Percentiles rank a stretch among this genome's conserved stretches.
These are phyloP conservation scores for Bryoerythrophyllum caledonicum DNA, from an alignment of 225 moss, liverwort and hornwort species.

Conservation along the genomic window DNA sequence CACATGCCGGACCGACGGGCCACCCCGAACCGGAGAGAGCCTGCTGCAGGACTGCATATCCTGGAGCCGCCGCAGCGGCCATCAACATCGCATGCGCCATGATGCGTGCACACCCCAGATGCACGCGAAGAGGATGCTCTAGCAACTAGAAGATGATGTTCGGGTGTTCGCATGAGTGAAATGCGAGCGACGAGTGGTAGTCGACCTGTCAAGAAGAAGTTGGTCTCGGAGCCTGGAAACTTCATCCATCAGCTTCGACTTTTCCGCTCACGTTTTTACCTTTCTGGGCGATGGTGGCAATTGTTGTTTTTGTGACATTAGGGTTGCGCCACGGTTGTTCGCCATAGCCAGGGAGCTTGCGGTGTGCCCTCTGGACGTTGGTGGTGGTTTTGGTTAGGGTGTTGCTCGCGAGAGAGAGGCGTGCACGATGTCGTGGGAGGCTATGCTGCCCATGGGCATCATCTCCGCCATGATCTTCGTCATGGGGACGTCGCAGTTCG, in stretches of 20 bases:
- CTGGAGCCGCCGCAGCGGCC: conserved; percentile 1
- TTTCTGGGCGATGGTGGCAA: background rate
- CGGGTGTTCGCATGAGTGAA: background rate
- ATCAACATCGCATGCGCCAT: conserved; percentile 32
- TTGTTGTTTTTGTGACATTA: background rate
- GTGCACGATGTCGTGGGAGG: conserved; percentile 63
- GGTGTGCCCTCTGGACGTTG: background rate
- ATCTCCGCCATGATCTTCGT: conserved; percentile 78
- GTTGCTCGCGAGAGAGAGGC: background rate
- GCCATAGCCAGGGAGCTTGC: too few relatives aligned
- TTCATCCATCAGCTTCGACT: background rate
- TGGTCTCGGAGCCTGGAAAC: too few relatives aligned
- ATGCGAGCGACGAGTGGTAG: background rate
- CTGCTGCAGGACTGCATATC: conserved; percentile 2
- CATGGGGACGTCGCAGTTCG: conserved; percentile 68
- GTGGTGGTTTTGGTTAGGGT: background rate
- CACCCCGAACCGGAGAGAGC: background rate
- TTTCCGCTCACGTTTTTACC: background rate
- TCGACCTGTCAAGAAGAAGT: background rate
- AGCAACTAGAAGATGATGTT: background rate
- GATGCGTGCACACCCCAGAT: background rate
- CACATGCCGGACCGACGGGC: background rate
- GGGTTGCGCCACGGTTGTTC: too few relatives aligned
- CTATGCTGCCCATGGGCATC: conserved; percentile 72
- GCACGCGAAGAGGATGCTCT: background rate